Evolutionary conservation across 306 rosid species (phyloP).

Genomic region (Gastrolobium villosum): DNA sequence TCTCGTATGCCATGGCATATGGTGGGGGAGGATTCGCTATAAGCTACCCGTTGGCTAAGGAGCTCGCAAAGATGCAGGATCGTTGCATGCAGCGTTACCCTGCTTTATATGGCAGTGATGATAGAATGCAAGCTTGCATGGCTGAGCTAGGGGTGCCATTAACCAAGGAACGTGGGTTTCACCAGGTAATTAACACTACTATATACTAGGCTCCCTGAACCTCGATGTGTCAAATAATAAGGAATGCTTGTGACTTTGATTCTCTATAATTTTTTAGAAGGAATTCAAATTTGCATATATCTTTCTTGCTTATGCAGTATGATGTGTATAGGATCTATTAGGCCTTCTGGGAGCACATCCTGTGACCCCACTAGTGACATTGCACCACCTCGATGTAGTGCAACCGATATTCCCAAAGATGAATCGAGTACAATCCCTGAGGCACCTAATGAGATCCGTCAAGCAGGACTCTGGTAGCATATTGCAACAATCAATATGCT

Average conservation of each 20-base stretch:
- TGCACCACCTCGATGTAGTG: conserved; percentile 87
- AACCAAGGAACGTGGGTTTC: conserved; percentile 84
- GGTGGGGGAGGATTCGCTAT: conserved; percentile 95
- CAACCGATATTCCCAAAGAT: conserved; percentile 76
- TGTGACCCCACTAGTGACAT: conserved; percentile 71
- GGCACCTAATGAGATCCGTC: conserved; percentile 65
- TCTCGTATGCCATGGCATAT: conserved; percentile 86
- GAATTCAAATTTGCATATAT: conserved; percentile 4
- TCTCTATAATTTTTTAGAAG: background rate
- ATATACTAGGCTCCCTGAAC: background rate
- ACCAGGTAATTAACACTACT: conserved; percentile 66
- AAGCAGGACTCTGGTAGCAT: conserved; percentile 76
- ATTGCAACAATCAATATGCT: conserved; percentile 93
- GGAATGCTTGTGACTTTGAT: background rate
- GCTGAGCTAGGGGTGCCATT: conserved; percentile 91
- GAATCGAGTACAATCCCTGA: conserved; percentile 59
- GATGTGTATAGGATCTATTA: conserved; percentile 86
- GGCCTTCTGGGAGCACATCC: conserved; percentile 90
- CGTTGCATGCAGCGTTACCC: conserved; percentile 83
- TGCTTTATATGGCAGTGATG: conserved; percentile 84
- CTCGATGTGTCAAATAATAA: background rate
- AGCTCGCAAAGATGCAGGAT: conserved; percentile 87
- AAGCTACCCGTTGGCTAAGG: conserved; percentile 83
- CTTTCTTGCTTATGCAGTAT: conserved; percentile 62
- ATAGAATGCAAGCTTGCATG: conserved; percentile 93